Percentiles rank a stretch among this genome's conserved stretches.
These are phyloP conservation scores for Saccharomycopsis sp. DNA, from an alignment of 805 yeast genomes.

Conservation along the genomic window DNA sequence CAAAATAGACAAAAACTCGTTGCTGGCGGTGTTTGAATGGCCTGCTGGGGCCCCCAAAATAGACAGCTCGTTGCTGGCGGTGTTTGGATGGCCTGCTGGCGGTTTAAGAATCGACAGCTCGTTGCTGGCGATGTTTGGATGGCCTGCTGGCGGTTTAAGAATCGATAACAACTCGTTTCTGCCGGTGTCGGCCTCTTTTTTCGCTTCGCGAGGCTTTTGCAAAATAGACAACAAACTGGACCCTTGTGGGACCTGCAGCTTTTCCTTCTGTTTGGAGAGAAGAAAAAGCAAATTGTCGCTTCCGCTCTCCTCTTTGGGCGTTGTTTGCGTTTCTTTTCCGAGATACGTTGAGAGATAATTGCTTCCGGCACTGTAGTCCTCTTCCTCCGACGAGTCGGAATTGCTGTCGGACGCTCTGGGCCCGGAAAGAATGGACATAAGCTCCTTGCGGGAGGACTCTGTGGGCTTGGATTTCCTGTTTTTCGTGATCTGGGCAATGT, in stretches of 20 bases:
- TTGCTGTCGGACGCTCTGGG: constrained; percentile 3
- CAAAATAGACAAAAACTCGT: constrained; percentile 2
- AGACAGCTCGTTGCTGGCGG: background rate
- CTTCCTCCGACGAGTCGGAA: background rate
- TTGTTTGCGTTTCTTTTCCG: background rate
- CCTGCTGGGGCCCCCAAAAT: background rate
- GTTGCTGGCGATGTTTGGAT: background rate
- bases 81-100: background rate
- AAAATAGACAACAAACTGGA: background rate
- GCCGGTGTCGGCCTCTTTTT: background rate
- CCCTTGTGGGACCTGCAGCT: background rate
- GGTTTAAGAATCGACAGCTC: background rate
- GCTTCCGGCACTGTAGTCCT: background rate
- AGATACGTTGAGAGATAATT: background rate
- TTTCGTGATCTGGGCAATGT: constrained; percentile 8
- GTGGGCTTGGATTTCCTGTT: constrained; percentile 4
- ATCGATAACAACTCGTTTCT: background rate
- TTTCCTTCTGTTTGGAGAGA: background rate
- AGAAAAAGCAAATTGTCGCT: background rate
- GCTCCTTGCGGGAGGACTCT: constrained; percentile 11
- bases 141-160: background rate
- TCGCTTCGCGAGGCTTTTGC: background rate
- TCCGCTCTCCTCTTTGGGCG: background rate
- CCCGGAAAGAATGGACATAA: constrained; percentile 14
- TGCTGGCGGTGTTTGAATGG: background rate